Evolutionary conservation across 257 asterid genomes (phyloP), one percentile per base, ranked within the genome.

Genomic region (Euphrasia confusa): DNA sequence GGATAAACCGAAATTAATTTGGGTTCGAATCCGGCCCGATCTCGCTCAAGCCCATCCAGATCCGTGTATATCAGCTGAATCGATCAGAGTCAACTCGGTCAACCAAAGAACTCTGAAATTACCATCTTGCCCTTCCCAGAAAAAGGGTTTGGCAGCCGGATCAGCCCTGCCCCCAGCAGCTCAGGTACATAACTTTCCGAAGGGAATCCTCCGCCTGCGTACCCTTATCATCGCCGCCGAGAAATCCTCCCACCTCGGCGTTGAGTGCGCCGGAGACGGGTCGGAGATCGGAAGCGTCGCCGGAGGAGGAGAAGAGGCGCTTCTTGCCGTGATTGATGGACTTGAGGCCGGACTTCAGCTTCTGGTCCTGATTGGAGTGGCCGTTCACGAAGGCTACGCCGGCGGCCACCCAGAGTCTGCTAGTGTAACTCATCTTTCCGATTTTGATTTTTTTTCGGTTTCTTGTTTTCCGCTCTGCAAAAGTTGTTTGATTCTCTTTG

Each of bases 101-200:
- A 42, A 26, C 58, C 26, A 54, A 54, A 39, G 11, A 12, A 9
- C 28, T 48, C 48, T 18, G 15, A 54, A 54, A 54, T 63, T 48
- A 66, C 72, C 9, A 63, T 35, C 32, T 5, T 54, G 42, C 64
- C 74, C 69, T 35, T 62, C 10, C 24, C 58, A 66, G 15, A 49
- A 3, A 2, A 15, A 6, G n/a, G 33, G 26, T 2, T 10, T 10
- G 13, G 10, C 10, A 2, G 10, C 40, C 10, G 12, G 10, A 6
- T 75, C 68, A 70, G 74, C 79, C 54, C 67, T 62, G 72, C 4
- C 79, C 76, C 84, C 84, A 79, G 73, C 97, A 87, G 71, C 73
- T 90, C 63, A 90, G 10, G 79, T 87, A 90, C 97, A 90, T 84
- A 24, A 90, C 97, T 63, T 83, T 81, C 39, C 89, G 80, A 67